A percentile compares a stretch with the other conserved stretches of the same genome.
phyloP scores from a whole-genome alignment of 169 alveolate species.

The Cryptosporidium felis region DNA sequence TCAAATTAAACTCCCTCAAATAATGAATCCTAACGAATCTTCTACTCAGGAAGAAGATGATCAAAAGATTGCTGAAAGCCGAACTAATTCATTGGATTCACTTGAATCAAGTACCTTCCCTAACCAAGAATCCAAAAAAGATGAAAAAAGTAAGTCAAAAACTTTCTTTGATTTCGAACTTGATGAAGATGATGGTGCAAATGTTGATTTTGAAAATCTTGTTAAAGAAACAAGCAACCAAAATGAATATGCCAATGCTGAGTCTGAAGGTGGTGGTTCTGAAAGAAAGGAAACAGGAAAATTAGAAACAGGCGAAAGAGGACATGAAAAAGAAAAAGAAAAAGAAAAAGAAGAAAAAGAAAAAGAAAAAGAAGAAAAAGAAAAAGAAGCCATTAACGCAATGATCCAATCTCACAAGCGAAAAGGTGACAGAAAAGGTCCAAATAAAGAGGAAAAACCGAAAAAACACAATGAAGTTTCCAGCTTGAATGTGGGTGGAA shows the following conservation, averaged over 20 bases:
- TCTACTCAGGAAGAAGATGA: constrained; percentile 1
- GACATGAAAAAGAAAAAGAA: not conserved
- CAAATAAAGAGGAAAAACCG: not conserved
- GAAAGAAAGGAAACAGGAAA: not conserved
- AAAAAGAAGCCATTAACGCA: not conserved
- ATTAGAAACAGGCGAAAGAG: not conserved
- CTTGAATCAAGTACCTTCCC: no score
- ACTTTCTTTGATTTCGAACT: not conserved
- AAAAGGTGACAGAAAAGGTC: not conserved
- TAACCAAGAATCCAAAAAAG: not conserved
- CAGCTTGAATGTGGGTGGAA: not conserved
- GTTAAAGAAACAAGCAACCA: not conserved
- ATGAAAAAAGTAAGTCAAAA: not conserved
- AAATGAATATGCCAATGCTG: not conserved
- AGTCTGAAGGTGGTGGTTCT: not conserved
- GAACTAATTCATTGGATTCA: not conserved
- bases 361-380: not conserved
- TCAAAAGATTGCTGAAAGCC: not conserved
- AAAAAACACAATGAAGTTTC: not conserved
- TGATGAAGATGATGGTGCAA: constrained; percentile 7
- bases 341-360: not conserved
- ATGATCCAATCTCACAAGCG: not conserved
- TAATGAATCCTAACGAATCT: constrained; percentile 1
- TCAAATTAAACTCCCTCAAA: constrained; percentile 34
- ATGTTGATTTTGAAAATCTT: not conserved